Evolutionary conservation across 176 grass and related monocot species (phyloP), one percentile per base, ranked within the genome.

Genomic region (maize (Zea mays)): DNA sequence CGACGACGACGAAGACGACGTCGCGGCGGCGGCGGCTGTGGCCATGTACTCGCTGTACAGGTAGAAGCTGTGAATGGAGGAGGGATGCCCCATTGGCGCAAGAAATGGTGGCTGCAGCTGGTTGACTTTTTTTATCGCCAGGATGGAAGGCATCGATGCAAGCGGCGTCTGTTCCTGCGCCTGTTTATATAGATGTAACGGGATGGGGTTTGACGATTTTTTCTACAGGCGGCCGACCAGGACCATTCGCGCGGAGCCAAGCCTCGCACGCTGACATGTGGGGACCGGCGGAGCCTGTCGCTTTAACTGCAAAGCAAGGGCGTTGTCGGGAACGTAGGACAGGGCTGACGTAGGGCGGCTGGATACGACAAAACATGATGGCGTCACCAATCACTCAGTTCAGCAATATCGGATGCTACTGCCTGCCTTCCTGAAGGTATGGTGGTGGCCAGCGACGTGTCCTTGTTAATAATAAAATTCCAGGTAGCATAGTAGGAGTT

Each of bases 281-380:
- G 46, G 69, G 69, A 51, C 69, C 69, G 15, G 7, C 0, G 12
- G 34, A 33, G 33, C 34, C 69, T 54, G 69, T 72, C 69, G 69
- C 34, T 72, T 54, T 72, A 54, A 72, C 69, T 17, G 69, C 34
- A 72, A 37, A 54, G 69, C 7, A 35, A 39, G 46, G 69, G 7
- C 48, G 34, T 14, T 52, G 69, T 72, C 69, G 15, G 21, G 3
- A 0, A 54, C 69, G 69, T 72, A 54, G 48, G 48, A 15, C 48
- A 72, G 69, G 69, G 69, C 48, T 72, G 27, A 72, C 69, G 69
- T 72, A 72, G 69, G 69, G 69, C 48, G 69, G 69, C 69, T 10
- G 8, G 15, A 72, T 72, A 54, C 48, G 69, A 72, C 47, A 72
- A 72, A 54, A 54, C 0, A 0, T 2, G 48, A 0, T 72, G 48